Conservation (phyloP, 139 green algal species). For the Pseudopediastrum boryanum region DNA sequence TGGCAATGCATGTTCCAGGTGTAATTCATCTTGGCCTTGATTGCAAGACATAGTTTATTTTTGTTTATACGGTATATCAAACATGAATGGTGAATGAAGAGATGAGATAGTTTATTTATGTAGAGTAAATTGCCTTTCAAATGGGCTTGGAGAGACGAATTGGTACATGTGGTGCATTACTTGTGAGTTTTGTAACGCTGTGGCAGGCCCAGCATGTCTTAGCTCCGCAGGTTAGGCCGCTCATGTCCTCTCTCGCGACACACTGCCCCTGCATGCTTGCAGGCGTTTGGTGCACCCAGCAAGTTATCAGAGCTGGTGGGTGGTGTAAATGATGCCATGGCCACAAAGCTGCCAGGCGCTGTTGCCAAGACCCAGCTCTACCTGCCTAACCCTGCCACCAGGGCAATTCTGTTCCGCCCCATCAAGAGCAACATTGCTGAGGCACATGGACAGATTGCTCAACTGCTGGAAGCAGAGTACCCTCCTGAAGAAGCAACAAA, state of each 20-base stretch:
- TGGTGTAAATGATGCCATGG: conserved; percentile 78
- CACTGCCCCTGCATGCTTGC: neutral
- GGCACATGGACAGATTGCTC: conserved; percentile 88
- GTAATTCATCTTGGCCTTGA: too few relatives aligned
- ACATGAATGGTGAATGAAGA: too few relatives aligned
- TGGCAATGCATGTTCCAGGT: too few relatives aligned
- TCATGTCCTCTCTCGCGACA: neutral
- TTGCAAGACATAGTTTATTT: too few relatives aligned
- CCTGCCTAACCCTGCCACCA: conserved; percentile 78
- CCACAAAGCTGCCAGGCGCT: conserved; percentile 60
- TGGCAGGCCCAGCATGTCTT: too few relatives aligned
- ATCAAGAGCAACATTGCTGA: conserved; percentile 95
- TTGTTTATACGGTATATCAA: too few relatives aligned
- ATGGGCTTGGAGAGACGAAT: too few relatives aligned
- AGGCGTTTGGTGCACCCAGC: conserved; percentile 90
- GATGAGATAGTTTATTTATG: too few relatives aligned
- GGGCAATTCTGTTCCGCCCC: conserved; percentile 85
- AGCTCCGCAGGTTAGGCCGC: too few relatives aligned
- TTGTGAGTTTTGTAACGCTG: too few relatives aligned
- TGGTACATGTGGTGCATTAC: too few relatives aligned
- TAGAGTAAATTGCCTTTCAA: too few relatives aligned
- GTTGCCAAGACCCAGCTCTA: conserved; percentile 85
- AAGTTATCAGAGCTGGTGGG: conserved; percentile 83
- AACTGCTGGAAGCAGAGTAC: conserved; percentile 71
- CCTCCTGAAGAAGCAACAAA: conserved; percentile 48